Evolutionary conservation across 2,329 filamentous ascomycete genomes (phyloP), one percentile per base, ranked within the genome.

Genomic region (Aspergillus novofumigatus): DNA sequence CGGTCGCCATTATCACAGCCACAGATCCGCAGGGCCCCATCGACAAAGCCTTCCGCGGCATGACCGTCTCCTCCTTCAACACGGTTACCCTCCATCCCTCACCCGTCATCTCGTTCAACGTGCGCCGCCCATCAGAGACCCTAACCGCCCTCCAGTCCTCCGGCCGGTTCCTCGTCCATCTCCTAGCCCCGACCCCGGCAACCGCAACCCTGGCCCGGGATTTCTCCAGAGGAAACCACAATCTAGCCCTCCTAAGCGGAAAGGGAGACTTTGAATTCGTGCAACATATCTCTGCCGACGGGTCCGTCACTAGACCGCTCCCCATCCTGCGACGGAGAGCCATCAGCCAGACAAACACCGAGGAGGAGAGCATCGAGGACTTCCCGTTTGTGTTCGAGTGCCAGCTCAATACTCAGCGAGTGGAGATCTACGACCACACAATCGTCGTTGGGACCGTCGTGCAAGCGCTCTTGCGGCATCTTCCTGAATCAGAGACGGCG

Each of bases 1-100:
- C 84, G 1, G 82, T 85, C 51, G 81, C 82, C 48, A 74, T 86
- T 38, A 76, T 86, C 55, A 85, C 83, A 42, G 67, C 76, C 55
- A 76, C 73, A 17, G 70, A 75, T 29, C 71, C 73, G 38, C 64
- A 65, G 29, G 62, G 64, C 20, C 60, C 59, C n/a, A 44, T 62
- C 49, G 57, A 67, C 25, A 57, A 62, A 44, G 65, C 66, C 11
- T 77, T 75, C 60, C 74, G 77, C 38, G 83, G 80, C 45, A 82
- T 85, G 63, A 85, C 83, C 8, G 80, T 87, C 32, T 87, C 85
- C 3, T 86, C 84, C 1, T 81, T 87, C 69, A 85, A 74, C 59
- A 83, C 83, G 3, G 81, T 87, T 14, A 80, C 82, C 0, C 72
- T 87, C 3, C 66, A 75, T 29, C 84, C 85, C 1, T 61, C 67